A percentile compares a stretch with the other conserved stretches of the same genome.
Evolutionary conservation across 2,329 filamentous ascomycete genomes (phyloP).

Genomic region (Sphaceloma murrayae): DNA sequence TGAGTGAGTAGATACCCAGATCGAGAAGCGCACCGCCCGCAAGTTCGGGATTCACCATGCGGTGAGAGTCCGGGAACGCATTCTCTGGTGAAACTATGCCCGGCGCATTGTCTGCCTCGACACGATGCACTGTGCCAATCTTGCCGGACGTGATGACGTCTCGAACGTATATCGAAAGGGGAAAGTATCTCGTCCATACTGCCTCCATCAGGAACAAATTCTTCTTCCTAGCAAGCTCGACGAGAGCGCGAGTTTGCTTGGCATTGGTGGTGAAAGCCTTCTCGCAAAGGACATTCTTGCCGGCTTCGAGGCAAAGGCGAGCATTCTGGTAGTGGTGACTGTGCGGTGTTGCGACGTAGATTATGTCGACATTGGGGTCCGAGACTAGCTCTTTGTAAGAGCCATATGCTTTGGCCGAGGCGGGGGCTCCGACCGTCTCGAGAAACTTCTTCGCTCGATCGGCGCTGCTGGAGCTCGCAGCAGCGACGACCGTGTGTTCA

Average conservation of each 20-base stretch:
- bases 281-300: constrained; percentile 84
- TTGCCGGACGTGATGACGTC: constrained; percentile 51
- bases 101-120: constrained; percentile 50
- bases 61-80: constrained; percentile 52
- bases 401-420: constrained; percentile 61
- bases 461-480: constrained; percentile 66
- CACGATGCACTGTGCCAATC: constrained; percentile 48
- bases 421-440: constrained; percentile 57
- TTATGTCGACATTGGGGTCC: constrained; percentile 69
- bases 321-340: constrained; percentile 89
- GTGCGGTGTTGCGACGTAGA: constrained; percentile 86
- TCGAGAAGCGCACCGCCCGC: constrained; percentile 77
- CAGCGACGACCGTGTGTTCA: constrained; percentile 66
- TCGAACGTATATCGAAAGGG: constrained; percentile 64
- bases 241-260: constrained; percentile 61
- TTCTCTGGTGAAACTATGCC: constrained; percentile 49
- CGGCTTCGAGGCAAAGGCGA: constrained; percentile 71
- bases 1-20: constrained; percentile 78
- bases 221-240: constrained; percentile 62
- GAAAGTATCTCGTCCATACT: constrained; percentile 85
- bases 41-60: constrained; percentile 75
- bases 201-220: constrained; percentile 64
- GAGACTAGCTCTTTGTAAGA: constrained; percentile 73
- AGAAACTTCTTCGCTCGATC: constrained; percentile 64
- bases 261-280: constrained; percentile 84